phyloP scores from a whole-genome alignment of 1,139 yeast genomes.

The Pichia sp. region DNA sequence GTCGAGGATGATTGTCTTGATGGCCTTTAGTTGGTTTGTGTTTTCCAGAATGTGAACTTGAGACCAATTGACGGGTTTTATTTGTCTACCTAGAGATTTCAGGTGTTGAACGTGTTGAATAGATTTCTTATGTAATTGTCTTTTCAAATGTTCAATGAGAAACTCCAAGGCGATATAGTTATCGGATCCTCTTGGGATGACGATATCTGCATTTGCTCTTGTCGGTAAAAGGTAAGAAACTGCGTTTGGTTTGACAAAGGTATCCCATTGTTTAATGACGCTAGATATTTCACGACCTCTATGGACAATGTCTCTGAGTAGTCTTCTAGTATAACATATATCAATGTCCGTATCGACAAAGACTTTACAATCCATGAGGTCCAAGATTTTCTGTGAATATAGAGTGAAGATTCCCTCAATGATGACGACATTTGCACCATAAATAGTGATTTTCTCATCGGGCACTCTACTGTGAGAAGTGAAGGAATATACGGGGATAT shows the following conservation, averaged over 20 bases:
- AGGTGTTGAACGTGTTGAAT: constrained; percentile 56
- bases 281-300: constrained; percentile 82
- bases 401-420: constrained; percentile 89
- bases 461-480: constrained; percentile 59
- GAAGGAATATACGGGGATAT: constrained; percentile 85
- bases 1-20: constrained; percentile 64
- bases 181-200: constrained; percentile 85
- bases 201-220: constrained; percentile 72
- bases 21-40: constrained; percentile 65
- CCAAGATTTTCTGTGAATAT: constrained; percentile 60
- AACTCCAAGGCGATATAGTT: constrained; percentile 72
- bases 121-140: constrained; percentile 62
- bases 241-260: constrained; percentile 88
- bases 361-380: constrained; percentile 76
- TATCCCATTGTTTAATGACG: constrained; percentile 82
- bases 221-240: constrained; percentile 72
- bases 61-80: constrained; percentile 18
- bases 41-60: constrained; percentile 36
- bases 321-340: constrained; percentile 79
- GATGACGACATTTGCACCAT: constrained; percentile 91
- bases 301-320: constrained; percentile 77
- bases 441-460: constrained; percentile 62
- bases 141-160: constrained; percentile 71
- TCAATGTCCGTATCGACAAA: constrained; percentile 94
- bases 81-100: constrained; percentile 40